Evolutionary conservation across 768 basidiomycete genomes (phyloP).

Genomic region (Serpula lacrymans): DNA sequence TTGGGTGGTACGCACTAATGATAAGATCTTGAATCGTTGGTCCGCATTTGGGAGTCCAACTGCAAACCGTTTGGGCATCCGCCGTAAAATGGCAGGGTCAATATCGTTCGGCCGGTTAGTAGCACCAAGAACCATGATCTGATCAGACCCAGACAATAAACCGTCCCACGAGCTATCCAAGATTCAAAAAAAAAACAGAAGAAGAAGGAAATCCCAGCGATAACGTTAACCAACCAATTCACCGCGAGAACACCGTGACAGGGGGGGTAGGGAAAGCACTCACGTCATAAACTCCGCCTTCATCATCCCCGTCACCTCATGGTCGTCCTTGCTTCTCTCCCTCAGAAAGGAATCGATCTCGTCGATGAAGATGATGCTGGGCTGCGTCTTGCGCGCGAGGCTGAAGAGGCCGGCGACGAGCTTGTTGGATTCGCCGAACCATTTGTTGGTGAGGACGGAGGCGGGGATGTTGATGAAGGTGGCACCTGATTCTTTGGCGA

Average conservation of each 20-base stretch:
- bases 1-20: constrained; percentile 51
- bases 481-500: constrained; percentile 95
- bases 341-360: constrained; percentile 96
- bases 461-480: constrained; percentile 91
- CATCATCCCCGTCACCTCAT: constrained; percentile 99
- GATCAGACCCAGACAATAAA: constrained; percentile 71
- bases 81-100: constrained; percentile 79
- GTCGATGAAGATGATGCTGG: constrained; percentile 97
- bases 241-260: not conserved
- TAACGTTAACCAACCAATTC: not conserved
- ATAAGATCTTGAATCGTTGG: constrained; percentile 83
- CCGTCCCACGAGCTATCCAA: constrained; percentile 96
- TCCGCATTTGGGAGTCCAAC: constrained; percentile 74
- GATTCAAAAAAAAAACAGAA: constrained; percentile 1
- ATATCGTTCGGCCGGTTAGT: constrained; percentile 95
- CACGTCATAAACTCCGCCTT: constrained; percentile 95
- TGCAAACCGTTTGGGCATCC: constrained; percentile 97
- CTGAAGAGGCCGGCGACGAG: constrained; percentile 93
- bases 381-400: constrained; percentile 89
- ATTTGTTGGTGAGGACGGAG: constrained; percentile 72
- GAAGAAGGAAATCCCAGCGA: not conserved
- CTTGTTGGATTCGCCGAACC: constrained; percentile 92
- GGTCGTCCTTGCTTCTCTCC: constrained; percentile 83
- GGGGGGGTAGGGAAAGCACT: constrained; percentile 27
- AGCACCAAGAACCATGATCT: constrained; percentile 89